Evolutionary conservation across 1,139 yeast genomes (phyloP), one percentile per base, ranked within the genome.

Genomic region (Suhomyces wounanorum): DNA sequence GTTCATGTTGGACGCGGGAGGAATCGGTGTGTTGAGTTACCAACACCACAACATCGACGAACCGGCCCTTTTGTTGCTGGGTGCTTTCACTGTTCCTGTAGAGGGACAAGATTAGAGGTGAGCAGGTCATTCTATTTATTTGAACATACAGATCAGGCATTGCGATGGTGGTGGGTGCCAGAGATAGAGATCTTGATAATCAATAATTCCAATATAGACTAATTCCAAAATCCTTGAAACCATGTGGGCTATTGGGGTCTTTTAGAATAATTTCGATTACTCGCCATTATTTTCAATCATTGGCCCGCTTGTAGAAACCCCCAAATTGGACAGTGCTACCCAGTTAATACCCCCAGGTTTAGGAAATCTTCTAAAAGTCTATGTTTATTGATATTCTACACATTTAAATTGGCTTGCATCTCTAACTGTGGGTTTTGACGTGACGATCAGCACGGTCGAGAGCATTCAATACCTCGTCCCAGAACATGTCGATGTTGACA

Each of bases 1-100:
- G 56, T 84, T 90, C 65, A 75, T 92, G 69, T 75, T 92, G 60
- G 97, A 92, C 65, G 96, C 98, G 28, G 97, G 97, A 58, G 97
- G 97, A 45, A 90, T 90, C 33, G 97, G 97, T 51, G 96, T 90
- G 2, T 76, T 92, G 65, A 85, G 95, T 60, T 92, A 92, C 67
- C 96, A 89, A 62, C 98, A 92, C 65, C 84, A 87, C 64, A 85
- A 80, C 65, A 78, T 89, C 53, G 79, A 85, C 39, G 97, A 92
- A 69, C 97, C 97, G 2, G 96, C 97, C 0, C 68, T 92, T 53
- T 82, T 78, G 49, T 77, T 92, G 52, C 89, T 90, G 2, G 92
- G 92, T 49, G 94, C 96, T 0, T 90, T 89, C 60, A 76, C 77
- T 10, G 85, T 86, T 13, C 92, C 94, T 8, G 83, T 82, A 13